A percentile compares a stretch with the other conserved stretches of the same genome.
Conservation (phyloP, 2,329 filamentous ascomycete species). For the Fusarium paranaense region DNA sequence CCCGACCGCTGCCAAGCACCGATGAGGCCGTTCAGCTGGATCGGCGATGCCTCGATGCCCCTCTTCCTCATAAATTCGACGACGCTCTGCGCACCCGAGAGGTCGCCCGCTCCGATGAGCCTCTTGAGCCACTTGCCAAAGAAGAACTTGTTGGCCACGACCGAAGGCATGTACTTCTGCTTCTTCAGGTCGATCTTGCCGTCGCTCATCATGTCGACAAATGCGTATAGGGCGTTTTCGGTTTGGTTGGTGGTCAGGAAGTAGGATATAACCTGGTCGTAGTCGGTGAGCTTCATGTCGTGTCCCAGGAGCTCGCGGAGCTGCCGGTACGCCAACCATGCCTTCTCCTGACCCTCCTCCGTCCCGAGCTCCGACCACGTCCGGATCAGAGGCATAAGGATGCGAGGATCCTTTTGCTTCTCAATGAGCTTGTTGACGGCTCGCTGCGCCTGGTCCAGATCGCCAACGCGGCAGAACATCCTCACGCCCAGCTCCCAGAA, state of each 20-base stretch:
- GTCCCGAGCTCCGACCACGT: constrained; percentile 68
- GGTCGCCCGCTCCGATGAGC: constrained; percentile 77
- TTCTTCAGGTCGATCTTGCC: constrained; percentile 62
- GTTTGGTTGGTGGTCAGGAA: constrained; percentile 76
- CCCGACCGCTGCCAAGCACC: constrained; percentile 80
- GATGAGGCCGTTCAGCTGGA: constrained; percentile 85
- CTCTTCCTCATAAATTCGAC: constrained; percentile 80
- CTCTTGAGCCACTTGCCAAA: constrained; percentile 91
- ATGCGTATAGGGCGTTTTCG: constrained; percentile 78
- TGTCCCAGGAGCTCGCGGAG: constrained; percentile 71
- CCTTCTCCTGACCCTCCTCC: constrained; percentile 62
- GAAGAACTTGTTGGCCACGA: constrained; percentile 79
- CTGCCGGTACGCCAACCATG: constrained; percentile 75
- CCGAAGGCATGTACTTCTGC: constrained; percentile 58
- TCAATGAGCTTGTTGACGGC: constrained; percentile 66
- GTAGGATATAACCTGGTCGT: constrained; percentile 77
- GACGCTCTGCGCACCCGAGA: constrained; percentile 78
- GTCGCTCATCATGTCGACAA: constrained; percentile 89
- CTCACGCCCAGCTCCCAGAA: constrained; percentile 75
- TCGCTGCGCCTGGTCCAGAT: constrained; percentile 69
- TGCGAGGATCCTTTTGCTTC: constrained; percentile 62
- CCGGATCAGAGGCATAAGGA: constrained; percentile 76
- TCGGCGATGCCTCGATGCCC: constrained; percentile 75
- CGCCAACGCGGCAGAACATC: constrained; percentile 69
- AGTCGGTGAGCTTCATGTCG: constrained; percentile 77